Evolutionary conservation across 179 eudicot genomes (phyloP).

Genomic region (Silene noctiflora): DNA sequence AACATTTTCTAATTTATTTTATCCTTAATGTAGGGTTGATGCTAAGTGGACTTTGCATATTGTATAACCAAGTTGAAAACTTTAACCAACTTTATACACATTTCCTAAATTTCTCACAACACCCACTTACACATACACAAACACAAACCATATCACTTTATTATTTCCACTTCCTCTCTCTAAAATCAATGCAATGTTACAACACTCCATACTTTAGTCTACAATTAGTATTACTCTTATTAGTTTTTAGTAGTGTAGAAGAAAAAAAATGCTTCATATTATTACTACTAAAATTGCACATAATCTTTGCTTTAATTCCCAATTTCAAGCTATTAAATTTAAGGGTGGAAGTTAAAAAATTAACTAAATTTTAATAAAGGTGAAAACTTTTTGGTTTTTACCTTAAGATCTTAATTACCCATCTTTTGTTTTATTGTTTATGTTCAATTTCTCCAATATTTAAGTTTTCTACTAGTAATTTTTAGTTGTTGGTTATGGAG

Average conservation of each 20-base stretch:
- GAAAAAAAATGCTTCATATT: constrained; percentile 5
- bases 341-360: constrained; percentile 7
- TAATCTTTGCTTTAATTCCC: constrained; percentile 17
- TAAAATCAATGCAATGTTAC: constrained; percentile 29
- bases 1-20: neutral
- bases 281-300: neutral
- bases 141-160: neutral
- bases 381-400: constrained; percentile 16
- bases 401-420: constrained; percentile 26
- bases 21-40: constrained; percentile 1
- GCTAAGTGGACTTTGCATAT: constrained; percentile 8
- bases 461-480: neutral
- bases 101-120: constrained; percentile 17
- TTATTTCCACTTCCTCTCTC: constrained; percentile 18
- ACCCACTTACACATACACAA: neutral
- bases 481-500: constrained; percentile 16
- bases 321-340: constrained; percentile 19
- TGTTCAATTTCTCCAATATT: constrained; percentile 4
- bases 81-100: constrained; percentile 18
- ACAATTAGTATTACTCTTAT: too few species aligned
- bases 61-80: constrained; percentile 10
- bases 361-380: neutral
- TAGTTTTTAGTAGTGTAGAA: neutral
- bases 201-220: neutral
- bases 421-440: constrained; percentile 5